Percentiles rank a stretch among this genome's conserved stretches.
These are phyloP conservation scores for Ophiognomonia clavigignenti-juglandacearum DNA, from an alignment of 2,329 filamentous ascomycete genomes.

Conservation along the genomic window DNA sequence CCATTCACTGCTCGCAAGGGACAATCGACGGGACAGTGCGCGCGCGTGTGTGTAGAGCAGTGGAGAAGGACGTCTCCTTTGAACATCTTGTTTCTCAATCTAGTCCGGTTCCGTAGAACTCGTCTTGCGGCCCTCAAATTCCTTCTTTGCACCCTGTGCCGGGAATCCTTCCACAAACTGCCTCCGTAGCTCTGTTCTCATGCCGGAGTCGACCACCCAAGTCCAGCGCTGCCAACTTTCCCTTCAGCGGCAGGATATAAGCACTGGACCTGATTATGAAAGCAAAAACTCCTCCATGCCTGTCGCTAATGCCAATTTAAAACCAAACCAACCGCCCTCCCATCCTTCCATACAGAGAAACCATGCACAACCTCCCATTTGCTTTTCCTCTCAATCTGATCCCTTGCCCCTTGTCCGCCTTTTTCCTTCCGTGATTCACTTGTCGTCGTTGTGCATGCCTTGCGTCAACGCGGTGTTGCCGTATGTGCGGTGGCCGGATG, in stretches of 20 bases:
- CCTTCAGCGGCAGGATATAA: not conserved
- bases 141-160: not conserved
- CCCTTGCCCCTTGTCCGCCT: not conserved
- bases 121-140: not conserved
- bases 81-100: constrained; percentile 1
- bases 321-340: not conserved
- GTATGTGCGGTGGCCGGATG: no score
- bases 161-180: not conserved
- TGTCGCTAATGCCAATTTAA: constrained; percentile 14
- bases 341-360: not conserved
- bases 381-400: not conserved
- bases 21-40: no score
- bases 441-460: not conserved
- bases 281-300: constrained; percentile 11
- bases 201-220: not conserved
- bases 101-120: not conserved
- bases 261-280: not conserved
- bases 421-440: no score
- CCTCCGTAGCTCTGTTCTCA: not conserved
- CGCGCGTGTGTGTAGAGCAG: no score
- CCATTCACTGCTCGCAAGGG: no score
- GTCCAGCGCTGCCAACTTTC: not conserved
- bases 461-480: no score
- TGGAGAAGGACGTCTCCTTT: constrained; percentile 1
- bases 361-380: not conserved